phyloP scores from a whole-genome alignment of 1,284 basidiomycete species.

The Microbotryum silenes-acaulis region DNA sequence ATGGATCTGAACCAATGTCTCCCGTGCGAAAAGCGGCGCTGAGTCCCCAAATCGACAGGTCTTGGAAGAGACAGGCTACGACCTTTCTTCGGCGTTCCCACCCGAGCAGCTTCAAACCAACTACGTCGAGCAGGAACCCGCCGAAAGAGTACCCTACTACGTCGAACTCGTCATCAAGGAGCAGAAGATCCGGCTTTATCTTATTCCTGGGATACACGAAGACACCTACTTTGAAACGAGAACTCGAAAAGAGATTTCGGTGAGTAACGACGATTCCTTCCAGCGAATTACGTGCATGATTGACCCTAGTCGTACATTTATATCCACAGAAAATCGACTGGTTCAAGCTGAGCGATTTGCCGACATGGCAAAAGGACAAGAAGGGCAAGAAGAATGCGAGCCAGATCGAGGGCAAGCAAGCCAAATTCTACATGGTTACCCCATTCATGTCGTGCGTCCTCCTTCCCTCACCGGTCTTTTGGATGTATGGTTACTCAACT shows the following conservation, averaged over 20 bases:
- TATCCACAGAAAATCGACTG: constrained; percentile 79
- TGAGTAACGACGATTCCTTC: constrained; percentile 46
- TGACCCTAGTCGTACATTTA: too few relatives aligned
- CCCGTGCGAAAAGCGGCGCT: not conserved
- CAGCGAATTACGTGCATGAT: too few relatives aligned
- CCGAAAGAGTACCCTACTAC: constrained; percentile 46
- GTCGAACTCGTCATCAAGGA: constrained; percentile 85
- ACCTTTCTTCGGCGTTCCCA: constrained; percentile 60
- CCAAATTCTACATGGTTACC: constrained; percentile 91
- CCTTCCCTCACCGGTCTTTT: not conserved
- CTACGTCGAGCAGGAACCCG: constrained; percentile 29
- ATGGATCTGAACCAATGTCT: constrained; percentile 1
- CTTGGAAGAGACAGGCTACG: constrained; percentile 87
- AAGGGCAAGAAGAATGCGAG: constrained; percentile 38
- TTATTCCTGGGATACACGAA: constrained; percentile 85
- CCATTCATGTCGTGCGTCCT: constrained; percentile 81
- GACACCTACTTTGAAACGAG: constrained; percentile 82
- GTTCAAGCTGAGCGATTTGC: constrained; percentile 83
- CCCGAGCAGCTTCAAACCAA: constrained; percentile 23
- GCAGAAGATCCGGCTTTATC: constrained; percentile 81
- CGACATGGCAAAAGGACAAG: constrained; percentile 82
- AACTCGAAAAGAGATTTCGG: constrained; percentile 97
- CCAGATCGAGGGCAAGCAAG: constrained; percentile 36
- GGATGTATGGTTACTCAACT: not conserved
- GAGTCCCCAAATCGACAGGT: constrained; percentile 50